These are phyloP conservation scores for Tolypocladium album DNA, from an alignment of 2,329 filamentous ascomycete species.

Conservation along the genomic window DNA sequence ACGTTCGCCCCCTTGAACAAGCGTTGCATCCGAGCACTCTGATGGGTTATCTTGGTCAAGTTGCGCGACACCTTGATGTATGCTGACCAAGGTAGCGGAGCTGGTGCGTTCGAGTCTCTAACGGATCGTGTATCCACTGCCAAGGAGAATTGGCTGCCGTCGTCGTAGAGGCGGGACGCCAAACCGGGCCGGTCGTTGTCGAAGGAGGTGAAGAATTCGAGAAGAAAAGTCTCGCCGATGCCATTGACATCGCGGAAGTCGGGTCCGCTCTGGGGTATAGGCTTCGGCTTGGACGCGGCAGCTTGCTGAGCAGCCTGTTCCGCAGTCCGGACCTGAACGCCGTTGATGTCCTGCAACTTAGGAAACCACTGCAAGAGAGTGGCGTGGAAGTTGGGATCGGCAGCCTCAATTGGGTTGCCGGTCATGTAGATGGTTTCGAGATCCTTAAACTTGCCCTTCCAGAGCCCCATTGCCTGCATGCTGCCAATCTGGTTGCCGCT, in stretches of 20 bases:
- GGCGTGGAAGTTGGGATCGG: constrained; percentile 48
- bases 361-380: constrained; percentile 77
- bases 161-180: constrained; percentile 61
- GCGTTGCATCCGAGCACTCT: constrained; percentile 51
- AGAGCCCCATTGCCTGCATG: constrained; percentile 57
- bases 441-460: constrained; percentile 68
- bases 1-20: constrained; percentile 51
- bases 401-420: constrained; percentile 61
- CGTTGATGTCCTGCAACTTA: constrained; percentile 66
- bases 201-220: constrained; percentile 62
- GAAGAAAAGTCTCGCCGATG: constrained; percentile 66
- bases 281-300: constrained; percentile 37
- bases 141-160: constrained; percentile 63
- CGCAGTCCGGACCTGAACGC: constrained; percentile 59
- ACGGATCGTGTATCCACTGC: constrained; percentile 54
- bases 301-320: constrained; percentile 53
- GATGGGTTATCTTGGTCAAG: constrained; percentile 55
- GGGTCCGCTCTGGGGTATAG: constrained; percentile 52
- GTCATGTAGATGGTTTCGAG: constrained; percentile 73
- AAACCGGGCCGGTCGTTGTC: constrained; percentile 60
- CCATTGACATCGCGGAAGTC: constrained; percentile 65
- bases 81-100: constrained; percentile 52
- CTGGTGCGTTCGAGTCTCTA: constrained; percentile 32
- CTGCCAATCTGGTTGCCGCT: constrained; percentile 70
- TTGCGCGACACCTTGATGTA: constrained; percentile 76